phyloP scores from a whole-genome alignment of 305 asterid species.

The Fraxinus greggii region DNA sequence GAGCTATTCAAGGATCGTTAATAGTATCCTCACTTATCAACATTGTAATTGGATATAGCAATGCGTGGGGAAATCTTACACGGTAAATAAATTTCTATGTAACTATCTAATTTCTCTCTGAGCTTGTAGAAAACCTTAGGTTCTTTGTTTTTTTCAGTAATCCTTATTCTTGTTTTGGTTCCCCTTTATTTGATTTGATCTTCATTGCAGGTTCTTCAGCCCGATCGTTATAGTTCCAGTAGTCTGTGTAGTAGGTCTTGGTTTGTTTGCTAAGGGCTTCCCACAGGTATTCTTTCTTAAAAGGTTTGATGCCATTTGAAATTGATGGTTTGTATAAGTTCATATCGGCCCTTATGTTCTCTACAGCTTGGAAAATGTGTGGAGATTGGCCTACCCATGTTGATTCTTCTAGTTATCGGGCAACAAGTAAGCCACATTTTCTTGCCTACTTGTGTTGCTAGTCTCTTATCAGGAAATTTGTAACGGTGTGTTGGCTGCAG shows the following conservation, averaged over 20 bases:
- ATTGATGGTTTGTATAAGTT: constrained; percentile 6
- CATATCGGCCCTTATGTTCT: constrained; percentile 18
- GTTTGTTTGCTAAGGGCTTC: constrained; percentile 80
- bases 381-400: constrained; percentile 83
- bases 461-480: neutral
- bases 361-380: constrained; percentile 80
- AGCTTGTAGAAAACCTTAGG: neutral
- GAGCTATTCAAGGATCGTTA: constrained; percentile 91
- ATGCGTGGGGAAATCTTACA: constrained; percentile 76
- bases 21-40: constrained; percentile 84
- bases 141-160: neutral
- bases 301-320: neutral
- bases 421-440: constrained; percentile 68
- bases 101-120: neutral
- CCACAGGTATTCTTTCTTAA: constrained; percentile 57
- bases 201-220: constrained; percentile 58
- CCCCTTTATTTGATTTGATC: neutral
- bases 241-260: constrained; percentile 81
- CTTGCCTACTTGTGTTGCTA: neutral
- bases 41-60: constrained; percentile 76
- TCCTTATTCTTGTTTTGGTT: neutral
- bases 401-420: constrained; percentile 66
- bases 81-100: constrained; percentile 42
- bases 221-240: constrained; percentile 80
- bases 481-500: constrained; percentile 40